Conservation (phyloP, 495 filamentous ascomycete genomes). For the Aspergillus conjunctus region DNA sequence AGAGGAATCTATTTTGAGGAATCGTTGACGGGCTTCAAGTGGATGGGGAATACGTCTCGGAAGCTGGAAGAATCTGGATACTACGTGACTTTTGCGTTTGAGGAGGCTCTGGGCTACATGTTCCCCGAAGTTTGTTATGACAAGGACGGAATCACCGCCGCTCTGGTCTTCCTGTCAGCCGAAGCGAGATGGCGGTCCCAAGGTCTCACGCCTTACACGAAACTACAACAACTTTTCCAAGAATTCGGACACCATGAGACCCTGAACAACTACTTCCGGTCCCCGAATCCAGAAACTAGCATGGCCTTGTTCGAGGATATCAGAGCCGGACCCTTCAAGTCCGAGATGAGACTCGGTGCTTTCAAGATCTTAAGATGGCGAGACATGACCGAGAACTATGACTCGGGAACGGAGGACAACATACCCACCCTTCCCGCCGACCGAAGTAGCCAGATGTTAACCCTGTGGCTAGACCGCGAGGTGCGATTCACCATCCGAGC, state of each 20-base stretch:
- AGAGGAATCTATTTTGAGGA: slow-evolving; percentile 62
- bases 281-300: slow-evolving; percentile 56
- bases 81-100: slow-evolving; percentile 62
- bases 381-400: slow-evolving; percentile 67
- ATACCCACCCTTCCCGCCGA: slow-evolving; percentile 62
- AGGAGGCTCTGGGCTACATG: slow-evolving; percentile 79
- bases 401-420: slow-evolving; percentile 57
- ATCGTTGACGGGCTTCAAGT: slow-evolving; percentile 77
- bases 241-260: slow-evolving; percentile 67
- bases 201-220: slow-evolving; percentile 58
- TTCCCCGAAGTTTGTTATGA: slow-evolving; percentile 65
- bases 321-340: slow-evolving; percentile 46
- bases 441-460: slow-evolving; percentile 67
- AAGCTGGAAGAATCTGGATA: slow-evolving; percentile 50
- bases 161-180: slow-evolving; percentile 64
- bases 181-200: slow-evolving; percentile 53
- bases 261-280: slow-evolving; percentile 68
- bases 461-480: slow-evolving; percentile 60
- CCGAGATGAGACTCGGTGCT: slow-evolving; percentile 48
- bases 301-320: slow-evolving; percentile 57
- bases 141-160: slow-evolving; percentile 71
- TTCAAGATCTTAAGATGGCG: slow-evolving; percentile 63
- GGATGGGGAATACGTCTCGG: slow-evolving; percentile 59
- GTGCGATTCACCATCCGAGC: slow-evolving; percentile 68
- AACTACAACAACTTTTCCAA: slow-evolving; percentile 62